Percentiles rank a stretch among this genome's conserved stretches.
These are phyloP conservation scores for Inga oerstediana DNA, from an alignment of 306 rosid genomes.

Conservation along the genomic window DNA sequence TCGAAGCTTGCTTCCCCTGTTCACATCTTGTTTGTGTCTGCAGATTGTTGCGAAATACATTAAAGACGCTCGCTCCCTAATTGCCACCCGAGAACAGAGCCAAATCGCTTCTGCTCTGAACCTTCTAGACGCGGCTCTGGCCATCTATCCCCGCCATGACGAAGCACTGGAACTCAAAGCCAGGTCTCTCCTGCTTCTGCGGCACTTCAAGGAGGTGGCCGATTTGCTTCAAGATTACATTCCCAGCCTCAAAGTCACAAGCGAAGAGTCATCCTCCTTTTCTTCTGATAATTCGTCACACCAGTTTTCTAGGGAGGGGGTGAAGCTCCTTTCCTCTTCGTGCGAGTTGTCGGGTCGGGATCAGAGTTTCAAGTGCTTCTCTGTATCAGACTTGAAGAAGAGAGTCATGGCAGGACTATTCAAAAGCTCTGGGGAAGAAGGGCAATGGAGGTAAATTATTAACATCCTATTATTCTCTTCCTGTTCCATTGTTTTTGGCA, in stretches of 20 bases:
- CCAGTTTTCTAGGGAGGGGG: constrained; percentile 67
- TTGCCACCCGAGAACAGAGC: constrained; percentile 69
- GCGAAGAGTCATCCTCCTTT: constrained; percentile 59
- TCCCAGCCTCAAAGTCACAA: constrained; percentile 79
- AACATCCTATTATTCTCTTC: constrained; percentile 38
- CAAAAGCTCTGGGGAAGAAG: constrained; percentile 79
- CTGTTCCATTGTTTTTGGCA: constrained; percentile 52
- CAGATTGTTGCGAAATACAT: constrained; percentile 84
- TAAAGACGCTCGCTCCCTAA: constrained; percentile 72
- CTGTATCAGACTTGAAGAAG: constrained; percentile 90
- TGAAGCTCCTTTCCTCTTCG: constrained; percentile 67
- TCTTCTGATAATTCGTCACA: constrained; percentile 60
- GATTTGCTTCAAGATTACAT: constrained; percentile 94
- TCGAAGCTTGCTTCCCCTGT: neutral
- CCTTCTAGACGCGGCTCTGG: constrained; percentile 81
- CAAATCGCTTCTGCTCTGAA: constrained; percentile 69
- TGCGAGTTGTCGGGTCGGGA: constrained; percentile 47
- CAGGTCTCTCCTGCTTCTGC: constrained; percentile 67
- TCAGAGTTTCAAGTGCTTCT: constrained; percentile 89
- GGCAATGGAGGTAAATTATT: constrained; percentile 85
- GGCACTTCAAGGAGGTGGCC: constrained; percentile 87
- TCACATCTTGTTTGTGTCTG: neutral
- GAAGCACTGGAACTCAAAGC: constrained; percentile 88
- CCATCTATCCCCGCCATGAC: constrained; percentile 73
- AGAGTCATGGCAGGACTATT: constrained; percentile 85